A percentile compares a stretch with the other conserved stretches of the same genome.
Evolutionary conservation across 352 stramenopile genomes (phyloP).

Genomic region (Globisporangium abappressorium): DNA sequence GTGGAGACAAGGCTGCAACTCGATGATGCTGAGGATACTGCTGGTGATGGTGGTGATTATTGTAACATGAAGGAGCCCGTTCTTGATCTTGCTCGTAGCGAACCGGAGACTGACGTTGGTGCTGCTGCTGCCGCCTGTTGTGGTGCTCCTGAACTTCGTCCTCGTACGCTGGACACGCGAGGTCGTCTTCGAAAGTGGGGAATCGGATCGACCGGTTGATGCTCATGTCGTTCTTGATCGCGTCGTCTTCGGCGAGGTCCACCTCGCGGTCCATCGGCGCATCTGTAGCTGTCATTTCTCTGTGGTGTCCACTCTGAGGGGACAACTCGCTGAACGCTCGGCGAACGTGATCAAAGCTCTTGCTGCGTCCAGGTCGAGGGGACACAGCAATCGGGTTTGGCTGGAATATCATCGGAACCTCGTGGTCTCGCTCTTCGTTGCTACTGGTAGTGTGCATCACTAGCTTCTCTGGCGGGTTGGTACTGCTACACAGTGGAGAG

Average conservation of each 20-base stretch:
- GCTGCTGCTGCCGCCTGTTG: neutral
- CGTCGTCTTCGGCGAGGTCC: constrained; percentile 23
- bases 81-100: neutral
- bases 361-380: constrained; percentile 11
- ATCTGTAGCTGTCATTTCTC: neutral
- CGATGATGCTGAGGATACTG: neutral
- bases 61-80: neutral
- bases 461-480: neutral
- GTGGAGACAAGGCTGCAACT: neutral
- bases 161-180: constrained; percentile 58
- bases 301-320: neutral
- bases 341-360: constrained; percentile 27
- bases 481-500: constrained; percentile 20
- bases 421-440: neutral
- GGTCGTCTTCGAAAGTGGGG: constrained; percentile 58
- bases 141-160: constrained; percentile 17
- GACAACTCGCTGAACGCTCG: constrained; percentile 23
- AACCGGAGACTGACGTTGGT: neutral
- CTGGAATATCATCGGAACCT: neutral
- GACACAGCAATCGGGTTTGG: neutral
- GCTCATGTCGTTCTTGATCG: constrained; percentile 19
- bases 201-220: constrained; percentile 23
- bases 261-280: neutral
- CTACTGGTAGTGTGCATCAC: neutral
- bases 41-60: neutral